A percentile compares a stretch with the other conserved stretches of the same genome.
Evolutionary conservation across 2,329 filamentous ascomycete genomes (phyloP).

Genomic region (Clarireedia paspali): DNA sequence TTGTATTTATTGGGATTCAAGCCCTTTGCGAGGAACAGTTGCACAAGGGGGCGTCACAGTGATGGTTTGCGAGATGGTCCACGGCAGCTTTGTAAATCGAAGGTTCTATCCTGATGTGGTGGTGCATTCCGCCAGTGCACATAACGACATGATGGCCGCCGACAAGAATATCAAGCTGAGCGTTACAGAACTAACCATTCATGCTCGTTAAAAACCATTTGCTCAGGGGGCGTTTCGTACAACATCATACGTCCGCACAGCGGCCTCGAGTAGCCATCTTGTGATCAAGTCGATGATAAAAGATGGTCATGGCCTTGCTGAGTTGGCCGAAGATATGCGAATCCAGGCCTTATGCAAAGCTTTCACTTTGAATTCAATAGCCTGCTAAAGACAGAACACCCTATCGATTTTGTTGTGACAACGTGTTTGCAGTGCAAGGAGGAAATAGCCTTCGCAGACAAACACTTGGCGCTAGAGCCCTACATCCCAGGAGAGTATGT

Average conservation of each 20-base stretch:
- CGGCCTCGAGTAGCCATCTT: neutral
- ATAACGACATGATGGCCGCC: neutral
- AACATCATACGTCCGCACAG: neutral
- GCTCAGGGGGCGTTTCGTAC: neutral
- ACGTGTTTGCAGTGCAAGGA: neutral
- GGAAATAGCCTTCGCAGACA: neutral
- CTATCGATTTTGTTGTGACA: neutral
- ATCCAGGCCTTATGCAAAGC: neutral
- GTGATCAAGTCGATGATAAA: neutral
- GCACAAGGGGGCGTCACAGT: too few relatives aligned
- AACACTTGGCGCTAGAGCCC: neutral
- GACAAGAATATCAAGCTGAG: neutral
- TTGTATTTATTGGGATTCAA: too few relatives aligned
- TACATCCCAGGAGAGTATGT: neutral
- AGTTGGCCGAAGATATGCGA: neutral
- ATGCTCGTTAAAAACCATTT: neutral
- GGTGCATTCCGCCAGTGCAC: neutral
- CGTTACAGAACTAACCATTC: neutral
- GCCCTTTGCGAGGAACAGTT: too few relatives aligned
- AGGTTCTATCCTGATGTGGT: conserved; percentile 33
- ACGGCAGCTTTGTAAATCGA: too few relatives aligned
- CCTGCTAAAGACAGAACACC: neutral
- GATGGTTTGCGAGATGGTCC: too few relatives aligned
- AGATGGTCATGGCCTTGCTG: neutral
- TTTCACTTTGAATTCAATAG: neutral